These are phyloP conservation scores for Croton setiger DNA, from an alignment of 441 rosid genomes.

Conservation along the genomic window DNA sequence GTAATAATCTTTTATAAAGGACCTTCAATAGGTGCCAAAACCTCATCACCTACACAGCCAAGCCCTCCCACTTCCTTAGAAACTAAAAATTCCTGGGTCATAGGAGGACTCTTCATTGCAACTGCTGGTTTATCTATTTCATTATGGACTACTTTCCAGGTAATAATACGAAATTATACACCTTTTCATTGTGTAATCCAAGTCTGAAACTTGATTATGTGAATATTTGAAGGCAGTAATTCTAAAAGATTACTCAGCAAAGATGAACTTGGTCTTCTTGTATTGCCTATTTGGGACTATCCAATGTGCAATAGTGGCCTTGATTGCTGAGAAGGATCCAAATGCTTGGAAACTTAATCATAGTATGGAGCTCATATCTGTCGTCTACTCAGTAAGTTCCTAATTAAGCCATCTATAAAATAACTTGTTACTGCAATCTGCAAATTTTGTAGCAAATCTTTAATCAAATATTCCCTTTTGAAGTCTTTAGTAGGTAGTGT, in stretches of 20 bases:
- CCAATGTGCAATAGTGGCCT: conserved; percentile 40
- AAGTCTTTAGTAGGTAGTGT: conserved; percentile 46
- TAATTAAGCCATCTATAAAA: not conserved
- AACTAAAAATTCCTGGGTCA: conserved; percentile 35
- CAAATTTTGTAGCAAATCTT: not conserved
- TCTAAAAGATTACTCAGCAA: conserved; percentile 41
- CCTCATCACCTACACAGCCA: conserved; percentile 12
- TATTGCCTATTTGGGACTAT: conserved; percentile 46
- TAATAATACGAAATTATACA: conserved; percentile 1
- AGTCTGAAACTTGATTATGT: not conserved
- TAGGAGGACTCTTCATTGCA: conserved; percentile 41
- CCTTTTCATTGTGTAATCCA: too few species aligned
- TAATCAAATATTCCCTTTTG: not conserved
- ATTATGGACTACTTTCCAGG: not conserved
- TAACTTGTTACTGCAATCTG: not conserved
- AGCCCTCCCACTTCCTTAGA: conserved; percentile 4
- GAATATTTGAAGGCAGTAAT: conserved; percentile 40
- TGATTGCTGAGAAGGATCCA: conserved; percentile 37
- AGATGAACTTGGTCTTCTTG: conserved; percentile 40
- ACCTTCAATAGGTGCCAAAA: conserved; percentile 24
- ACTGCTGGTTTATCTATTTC: conserved; percentile 34
- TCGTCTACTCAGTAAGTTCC: conserved; percentile 39
- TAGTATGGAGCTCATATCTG: conserved; percentile 34
- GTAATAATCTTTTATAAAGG: conserved; percentile 40
- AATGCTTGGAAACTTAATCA: conserved; percentile 45